Conservation (phyloP, 805 yeast genomes). For the Zygosaccharomyces rouxii region DNA sequence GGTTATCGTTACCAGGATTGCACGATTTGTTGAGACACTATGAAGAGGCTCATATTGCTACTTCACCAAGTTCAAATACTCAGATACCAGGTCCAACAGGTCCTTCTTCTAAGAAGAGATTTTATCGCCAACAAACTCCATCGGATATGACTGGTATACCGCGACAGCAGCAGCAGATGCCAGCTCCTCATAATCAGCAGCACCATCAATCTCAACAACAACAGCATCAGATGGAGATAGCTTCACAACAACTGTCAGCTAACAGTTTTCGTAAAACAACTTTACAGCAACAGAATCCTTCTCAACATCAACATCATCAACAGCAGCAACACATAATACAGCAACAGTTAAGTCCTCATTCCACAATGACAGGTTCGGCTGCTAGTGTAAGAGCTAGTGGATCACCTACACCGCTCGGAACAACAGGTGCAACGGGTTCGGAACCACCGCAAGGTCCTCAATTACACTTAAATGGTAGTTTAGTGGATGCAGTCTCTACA, state of each 20-base stretch:
- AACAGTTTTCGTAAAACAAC: slow-evolving; percentile 8
- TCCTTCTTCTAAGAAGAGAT: slow-evolving; percentile 21
- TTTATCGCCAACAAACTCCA: slow-evolving; percentile 14
- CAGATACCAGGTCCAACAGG: slow-evolving; percentile 9
- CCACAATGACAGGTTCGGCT: slow-evolving; percentile 1
- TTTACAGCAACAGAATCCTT: slow-evolving; percentile 4
- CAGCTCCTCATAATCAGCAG: slow-evolving; percentile 1
- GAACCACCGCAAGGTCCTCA: slow-evolving; percentile 15
- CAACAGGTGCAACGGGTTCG: slow-evolving; percentile 21
- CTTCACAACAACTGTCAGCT: no score
- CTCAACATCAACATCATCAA: slow-evolving; percentile 12
- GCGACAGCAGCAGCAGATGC: slow-evolving; percentile 17
- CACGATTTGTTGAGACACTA: slow-evolving; percentile 93
- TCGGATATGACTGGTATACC: slow-evolving; percentile 6
- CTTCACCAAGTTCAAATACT: slow-evolving; percentile 43
- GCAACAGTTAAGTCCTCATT: slow-evolving; percentile 4
- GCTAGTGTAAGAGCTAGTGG: neutral
- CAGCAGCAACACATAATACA: slow-evolving; percentile 11
- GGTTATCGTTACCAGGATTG: slow-evolving; percentile 82
- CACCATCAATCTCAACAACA: slow-evolving; percentile 16
- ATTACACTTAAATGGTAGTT: slow-evolving; percentile 41
- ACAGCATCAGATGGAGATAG: slow-evolving; percentile 10
- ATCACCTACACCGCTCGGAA: slow-evolving; percentile 13
- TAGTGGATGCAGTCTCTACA: slow-evolving; percentile 85
- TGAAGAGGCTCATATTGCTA: slow-evolving; percentile 87